phyloP scores from a whole-genome alignment of 2,329 filamentous ascomycete genomes.

The Aspergillus jensenii region DNA sequence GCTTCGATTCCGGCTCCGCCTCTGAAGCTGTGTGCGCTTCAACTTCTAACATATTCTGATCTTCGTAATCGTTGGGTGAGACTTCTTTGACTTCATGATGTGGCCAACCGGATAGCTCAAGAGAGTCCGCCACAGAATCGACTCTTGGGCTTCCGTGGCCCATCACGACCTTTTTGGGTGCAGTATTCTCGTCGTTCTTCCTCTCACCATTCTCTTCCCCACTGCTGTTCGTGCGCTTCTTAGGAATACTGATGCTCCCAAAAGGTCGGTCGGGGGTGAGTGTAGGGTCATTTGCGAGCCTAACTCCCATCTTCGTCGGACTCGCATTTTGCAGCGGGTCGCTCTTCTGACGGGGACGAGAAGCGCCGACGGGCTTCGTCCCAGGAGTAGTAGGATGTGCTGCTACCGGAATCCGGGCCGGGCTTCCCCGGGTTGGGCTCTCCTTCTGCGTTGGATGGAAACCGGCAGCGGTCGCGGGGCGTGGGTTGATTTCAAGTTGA shows the following conservation, averaged over 20 bases:
- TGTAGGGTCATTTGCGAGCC: conserved; percentile 32
- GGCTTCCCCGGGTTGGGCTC: conserved; percentile 27
- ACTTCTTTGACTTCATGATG: background rate
- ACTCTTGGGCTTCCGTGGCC: background rate
- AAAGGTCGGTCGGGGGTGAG: conserved; percentile 26
- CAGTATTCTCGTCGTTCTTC: background rate
- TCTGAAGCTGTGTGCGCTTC: background rate
- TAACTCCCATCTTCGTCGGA: conserved; percentile 33
- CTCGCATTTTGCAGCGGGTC: conserved; percentile 27
- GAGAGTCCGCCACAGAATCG: background rate
- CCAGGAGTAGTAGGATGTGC: conserved; percentile 31
- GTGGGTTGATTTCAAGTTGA: conserved; percentile 34
- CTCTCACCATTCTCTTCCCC: background rate
- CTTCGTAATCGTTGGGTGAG: background rate
- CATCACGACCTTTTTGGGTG: background rate
- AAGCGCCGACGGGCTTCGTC: conserved; percentile 24
- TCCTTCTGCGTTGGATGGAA: conserved; percentile 37
- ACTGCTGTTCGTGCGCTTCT: background rate
- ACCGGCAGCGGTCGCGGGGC: conserved; percentile 50
- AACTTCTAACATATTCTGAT: background rate
- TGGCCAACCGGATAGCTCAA: background rate
- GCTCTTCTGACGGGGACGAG: conserved; percentile 33
- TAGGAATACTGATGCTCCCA: background rate
- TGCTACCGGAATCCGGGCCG: conserved; percentile 9
- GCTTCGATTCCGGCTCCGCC: background rate